These are phyloP conservation scores for Polysphondylium violaceum DNA, from an alignment of 78 protist genomes.

Conservation along the genomic window DNA sequence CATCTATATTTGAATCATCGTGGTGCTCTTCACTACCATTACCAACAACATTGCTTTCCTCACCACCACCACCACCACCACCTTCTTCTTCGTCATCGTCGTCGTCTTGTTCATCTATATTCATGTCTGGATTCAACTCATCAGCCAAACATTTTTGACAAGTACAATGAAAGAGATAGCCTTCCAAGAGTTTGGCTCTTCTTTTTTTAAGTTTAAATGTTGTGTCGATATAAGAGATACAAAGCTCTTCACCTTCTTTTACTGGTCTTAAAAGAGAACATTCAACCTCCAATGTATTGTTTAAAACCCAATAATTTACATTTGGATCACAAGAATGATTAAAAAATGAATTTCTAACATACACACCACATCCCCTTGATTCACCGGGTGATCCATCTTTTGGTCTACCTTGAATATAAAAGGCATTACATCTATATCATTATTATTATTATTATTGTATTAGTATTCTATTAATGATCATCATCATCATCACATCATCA, in stretches of 20 bases:
- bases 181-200: slow-evolving; percentile 54
- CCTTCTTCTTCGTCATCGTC: not conserved
- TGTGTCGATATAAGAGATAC: slow-evolving; percentile 61
- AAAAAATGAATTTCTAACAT: slow-evolving; percentile 73
- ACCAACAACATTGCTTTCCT: not conserved
- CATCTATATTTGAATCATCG: slow-evolving; percentile 9
- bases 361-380: slow-evolving; percentile 74
- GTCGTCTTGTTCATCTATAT: not conserved
- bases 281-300: slow-evolving; percentile 68
- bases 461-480: not conserved
- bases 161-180: slow-evolving; percentile 61
- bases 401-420: slow-evolving; percentile 78
- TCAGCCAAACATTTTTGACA: slow-evolving; percentile 51
- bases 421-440: slow-evolving; percentile 66
- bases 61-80: not conserved
- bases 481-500: not conserved
- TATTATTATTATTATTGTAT: not conserved
- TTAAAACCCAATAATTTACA: slow-evolving; percentile 73
- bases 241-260: slow-evolving; percentile 57
- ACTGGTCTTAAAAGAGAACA: slow-evolving; percentile 51
- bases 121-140: not conserved
- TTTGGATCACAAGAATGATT: slow-evolving; percentile 73
- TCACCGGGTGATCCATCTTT: slow-evolving; percentile 62
- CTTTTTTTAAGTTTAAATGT: slow-evolving; percentile 1
- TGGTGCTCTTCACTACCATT: not conserved